phyloP scores from a whole-genome alignment of 2,329 filamentous ascomycete species.

The Botrytis deweyae region DNA sequence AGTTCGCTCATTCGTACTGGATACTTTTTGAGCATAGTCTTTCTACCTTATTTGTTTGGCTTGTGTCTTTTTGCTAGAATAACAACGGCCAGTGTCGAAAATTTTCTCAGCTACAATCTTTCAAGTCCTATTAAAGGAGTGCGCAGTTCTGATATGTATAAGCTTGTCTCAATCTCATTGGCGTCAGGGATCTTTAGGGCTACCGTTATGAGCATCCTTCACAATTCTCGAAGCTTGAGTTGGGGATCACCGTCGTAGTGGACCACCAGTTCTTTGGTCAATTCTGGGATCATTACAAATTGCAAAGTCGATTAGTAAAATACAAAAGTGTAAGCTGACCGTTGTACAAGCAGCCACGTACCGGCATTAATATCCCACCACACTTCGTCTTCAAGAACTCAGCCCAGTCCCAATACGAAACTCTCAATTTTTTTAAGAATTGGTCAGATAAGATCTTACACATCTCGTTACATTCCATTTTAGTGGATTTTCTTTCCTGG shows the following conservation, averaged over 20 bases:
- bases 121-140: neutral
- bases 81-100: neutral
- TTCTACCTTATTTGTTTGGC: neutral
- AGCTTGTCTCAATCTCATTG: neutral
- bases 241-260: neutral
- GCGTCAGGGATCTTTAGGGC: neutral
- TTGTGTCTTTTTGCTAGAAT: neutral
- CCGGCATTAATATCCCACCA: neutral
- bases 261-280: neutral
- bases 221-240: neutral
- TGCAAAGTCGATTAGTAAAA: slow-evolving; percentile 17
- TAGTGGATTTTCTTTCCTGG: neutral
- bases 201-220: neutral
- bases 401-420: neutral
- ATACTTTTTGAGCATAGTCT: neutral
- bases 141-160: neutral
- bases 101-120: neutral
- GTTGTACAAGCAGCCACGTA: slow-evolving; percentile 1
- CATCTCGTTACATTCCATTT: neutral
- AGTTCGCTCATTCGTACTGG: neutral
- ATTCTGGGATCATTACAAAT: slow-evolving; percentile 9
- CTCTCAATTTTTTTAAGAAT: neutral
- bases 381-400: neutral
- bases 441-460: slow-evolving; percentile 3
- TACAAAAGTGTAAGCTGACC: slow-evolving; percentile 16